These are phyloP conservation scores for Malus fusca DNA, from an alignment of 306 rosid species.

Conservation along the genomic window DNA sequence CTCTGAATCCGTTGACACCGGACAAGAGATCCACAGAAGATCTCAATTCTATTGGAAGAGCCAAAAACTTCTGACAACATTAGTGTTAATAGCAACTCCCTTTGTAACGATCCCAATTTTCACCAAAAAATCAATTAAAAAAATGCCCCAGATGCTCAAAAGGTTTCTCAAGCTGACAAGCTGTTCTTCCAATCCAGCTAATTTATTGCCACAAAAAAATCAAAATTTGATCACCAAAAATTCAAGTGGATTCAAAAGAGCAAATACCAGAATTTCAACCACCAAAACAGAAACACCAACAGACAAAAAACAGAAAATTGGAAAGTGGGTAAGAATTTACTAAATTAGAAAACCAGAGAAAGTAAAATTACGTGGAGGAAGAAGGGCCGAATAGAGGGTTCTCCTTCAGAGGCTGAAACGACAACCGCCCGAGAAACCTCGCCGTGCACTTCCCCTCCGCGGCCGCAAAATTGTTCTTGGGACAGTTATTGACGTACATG, in stretches of 20 bases:
- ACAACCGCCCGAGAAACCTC: constrained; percentile 49
- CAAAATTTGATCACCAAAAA: not conserved
- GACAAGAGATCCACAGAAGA: no score
- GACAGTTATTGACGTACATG: constrained; percentile 75
- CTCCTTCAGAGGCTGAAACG: constrained; percentile 64
- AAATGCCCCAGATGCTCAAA: not conserved
- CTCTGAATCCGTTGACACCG: no score
- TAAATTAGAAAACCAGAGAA: not conserved
- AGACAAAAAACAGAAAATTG: not conserved
- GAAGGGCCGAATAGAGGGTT: constrained; percentile 88
- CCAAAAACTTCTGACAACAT: not conserved
- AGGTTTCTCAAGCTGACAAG: not conserved
- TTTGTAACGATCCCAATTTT: not conserved
- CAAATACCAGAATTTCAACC: not conserved
- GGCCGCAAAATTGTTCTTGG: constrained; percentile 24
- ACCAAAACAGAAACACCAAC: not conserved
- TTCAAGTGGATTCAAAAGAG: not conserved
- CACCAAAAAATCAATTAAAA: not conserved
- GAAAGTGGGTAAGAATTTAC: not conserved
- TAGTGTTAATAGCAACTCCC: not conserved
- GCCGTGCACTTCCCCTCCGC: constrained; percentile 49
- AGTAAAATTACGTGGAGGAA: constrained; percentile 51
- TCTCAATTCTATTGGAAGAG: not conserved
- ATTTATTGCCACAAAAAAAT: not conserved
- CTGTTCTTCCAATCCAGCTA: not conserved